Evolutionary conservation across 768 basidiomycete genomes (phyloP).

Genomic region (Pleurotus platypus): DNA sequence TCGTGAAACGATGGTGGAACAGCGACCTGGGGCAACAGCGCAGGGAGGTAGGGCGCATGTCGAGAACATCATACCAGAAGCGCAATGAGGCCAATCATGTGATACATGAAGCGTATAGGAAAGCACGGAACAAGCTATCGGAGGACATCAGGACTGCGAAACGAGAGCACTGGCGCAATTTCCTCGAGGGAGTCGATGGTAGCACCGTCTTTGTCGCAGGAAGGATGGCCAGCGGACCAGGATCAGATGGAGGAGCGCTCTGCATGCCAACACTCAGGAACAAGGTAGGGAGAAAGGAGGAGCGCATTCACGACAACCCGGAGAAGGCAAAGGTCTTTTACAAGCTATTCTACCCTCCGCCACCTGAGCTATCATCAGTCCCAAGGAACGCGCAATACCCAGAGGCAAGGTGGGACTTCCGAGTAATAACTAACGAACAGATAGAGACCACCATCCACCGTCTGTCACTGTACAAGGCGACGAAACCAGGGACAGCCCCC

Average conservation of each 20-base stretch:
- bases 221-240: slow-evolving; percentile 8
- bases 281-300: not conserved
- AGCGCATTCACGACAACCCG: not conserved
- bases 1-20: slow-evolving; percentile 19
- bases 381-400: slow-evolving; percentile 8
- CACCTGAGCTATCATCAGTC: slow-evolving; percentile 7
- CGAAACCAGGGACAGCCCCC: slow-evolving; percentile 17
- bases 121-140: not conserved
- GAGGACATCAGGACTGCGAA: slow-evolving; percentile 5
- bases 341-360: slow-evolving; percentile 14
- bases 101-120: not conserved
- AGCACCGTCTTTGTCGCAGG: slow-evolving; percentile 12
- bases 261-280: slow-evolving; percentile 10
- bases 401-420: not conserved
- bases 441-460: slow-evolving; percentile 10
- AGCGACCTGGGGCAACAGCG: slow-evolving; percentile 5
- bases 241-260: slow-evolving; percentile 2
- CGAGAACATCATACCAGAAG: not conserved
- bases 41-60: not conserved
- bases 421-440: not conserved
- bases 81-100: not conserved
- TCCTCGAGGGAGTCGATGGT: slow-evolving; percentile 6
- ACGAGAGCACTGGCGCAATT: slow-evolving; percentile 13
- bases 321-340: slow-evolving; percentile 1
- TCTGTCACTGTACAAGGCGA: slow-evolving; percentile 24